Base-by-base conservation (phyloP, 257 asterid species). In the Ehretia macrophylla region DNA sequence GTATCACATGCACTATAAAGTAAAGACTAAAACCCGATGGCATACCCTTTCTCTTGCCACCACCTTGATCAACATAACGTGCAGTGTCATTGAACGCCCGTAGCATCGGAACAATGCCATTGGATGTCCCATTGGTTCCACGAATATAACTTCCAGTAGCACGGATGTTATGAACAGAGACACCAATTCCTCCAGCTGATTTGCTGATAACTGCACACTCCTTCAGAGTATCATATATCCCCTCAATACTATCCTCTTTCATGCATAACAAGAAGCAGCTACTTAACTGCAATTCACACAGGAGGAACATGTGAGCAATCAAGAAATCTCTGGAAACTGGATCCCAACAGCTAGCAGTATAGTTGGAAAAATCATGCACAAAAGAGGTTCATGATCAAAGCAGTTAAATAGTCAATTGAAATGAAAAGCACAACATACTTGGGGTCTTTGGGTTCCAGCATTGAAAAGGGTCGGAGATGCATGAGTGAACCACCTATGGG, bases 131-230 rank as follows among this genome's bases (percentile, higher is more conserved):
- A 79, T 93, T 89, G 38, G 99, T 93, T 66, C 99, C 99, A 70
- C 97, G 91, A 14, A 93, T 93, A 60, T 93, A 89, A 73, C 99
- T 93, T 66, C 96, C 97, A 27, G 95, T 86, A 50, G 95, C 90
- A 68, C 96, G 99, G 48, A 93, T 93, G 71, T 89, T 89, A 65
- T 93, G 99, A 55, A 81, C 72, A 66, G 97, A 89, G 14, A 93
- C 77, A 51, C 97, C 97, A 65, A 93, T 93, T 56, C 99, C 99
- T 14, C 99, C 99, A 60, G 99, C 99, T 60, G 96, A 89, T 70
- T 93, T 86, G 82, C 99, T 93, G 71, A 93, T 89, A 70, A 75
- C 95, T 75, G 99, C 99, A 77, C 99, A 89, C 76, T 93, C 99
- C 75, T 83, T 85, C 42, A 93, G 82, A 32, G 97, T 93, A 56